Evolutionary conservation across 176 grass and related monocot species (phyloP), one percentile per base, ranked within the genome.

Genomic region (Paspalum vaginatum): DNA sequence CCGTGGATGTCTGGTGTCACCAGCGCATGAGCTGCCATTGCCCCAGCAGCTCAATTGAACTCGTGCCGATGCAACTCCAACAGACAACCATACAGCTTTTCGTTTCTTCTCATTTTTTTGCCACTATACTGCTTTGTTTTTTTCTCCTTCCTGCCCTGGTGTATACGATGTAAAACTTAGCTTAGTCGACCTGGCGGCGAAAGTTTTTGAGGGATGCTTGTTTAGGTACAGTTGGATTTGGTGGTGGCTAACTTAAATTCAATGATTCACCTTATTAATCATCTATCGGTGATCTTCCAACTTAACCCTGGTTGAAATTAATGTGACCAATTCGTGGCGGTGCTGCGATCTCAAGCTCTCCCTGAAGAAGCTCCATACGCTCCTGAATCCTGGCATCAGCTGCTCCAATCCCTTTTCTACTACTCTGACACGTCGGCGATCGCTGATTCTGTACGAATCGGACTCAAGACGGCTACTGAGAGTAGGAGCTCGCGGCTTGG

Each of bases 1-100:
- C 95, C 92, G 16, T 98, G 95, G 95, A 92, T 94, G 87, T 94
- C 95, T 24, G 95, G 95, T 70, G 88, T 92, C 60, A 78, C 81
- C 62, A 87, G 85, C 24, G 53, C 83, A 21, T 97, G 79, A 92
- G 27, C 40, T 61, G 41, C 26, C 72, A 45, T 27, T 5, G 32
- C 27, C 18, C 12, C 39, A 48, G 24, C 40, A 57, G 77, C 47
- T 63, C 62, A 59, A 37, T 38, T 52, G 43, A 67, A 42, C 55
- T 45, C 46, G 8, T 37, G 38, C 53, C 22, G 64, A 62, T 80
- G 61, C 75, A 79, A 75, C 37, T 62, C 54, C 32, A 59, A 52
- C 72, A 40, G 65, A 66, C 24, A 21, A 37, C 76, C 40, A 53
- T 17, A 90, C 21, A 82, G 4, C 38, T 11, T 72, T 77, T 72